Base-by-base conservation (phyloP, 2,329 filamentous ascomycete genomes). In the Trichoderma afroharzianum region DNA sequence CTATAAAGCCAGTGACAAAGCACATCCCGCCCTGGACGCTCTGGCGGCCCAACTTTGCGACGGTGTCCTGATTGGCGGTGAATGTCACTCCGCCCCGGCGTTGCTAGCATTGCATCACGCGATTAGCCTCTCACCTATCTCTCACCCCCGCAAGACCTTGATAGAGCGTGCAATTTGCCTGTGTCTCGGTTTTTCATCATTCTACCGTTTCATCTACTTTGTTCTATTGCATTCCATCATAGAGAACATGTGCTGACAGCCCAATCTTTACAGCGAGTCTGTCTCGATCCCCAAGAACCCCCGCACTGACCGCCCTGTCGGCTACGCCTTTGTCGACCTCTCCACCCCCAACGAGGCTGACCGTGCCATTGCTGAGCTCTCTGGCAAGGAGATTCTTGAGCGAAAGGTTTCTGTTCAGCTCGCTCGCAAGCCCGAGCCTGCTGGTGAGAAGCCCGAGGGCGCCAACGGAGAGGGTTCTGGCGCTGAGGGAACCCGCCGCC, bases 221-320 rank as follows among this genome's bases (percentile, higher is more conserved):
- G 21, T 11, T 9, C 24, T 24, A 24, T 39, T 39, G 21, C 50
- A 47, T 53, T 50, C 14, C 47, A 6, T 28, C 24, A 26, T 30
- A n/a, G 21, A 26, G 55, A 47, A 15, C 66, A 32, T 33, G 14
- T 63, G 18, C 67, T 68, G 30, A 63, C 85, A 80, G 79, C 18
- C 73, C 77, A 72, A 68, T 63, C 55, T 33, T 50, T 76, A 72
- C 80, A 98, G 96, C 85, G 96, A 99, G 88, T 97, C 94, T 84
- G 95, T 95, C 83, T 98, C 96, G 78, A 99, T 99, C 85, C 96
- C 96, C 77, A 97, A 97, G 90, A 98, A 99, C 88, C 96, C 96
- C 82, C 95, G 96, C 84, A 99, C 95, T 85, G 95, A 94, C 85
- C 95, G 96, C 82, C 95, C 96, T 76, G 96, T 99, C 83, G 96